A percentile compares a stretch with the other conserved stretches of the same genome.
Conservation (phyloP, 148 eudicot species). For the Linanthus parryae region DNA sequence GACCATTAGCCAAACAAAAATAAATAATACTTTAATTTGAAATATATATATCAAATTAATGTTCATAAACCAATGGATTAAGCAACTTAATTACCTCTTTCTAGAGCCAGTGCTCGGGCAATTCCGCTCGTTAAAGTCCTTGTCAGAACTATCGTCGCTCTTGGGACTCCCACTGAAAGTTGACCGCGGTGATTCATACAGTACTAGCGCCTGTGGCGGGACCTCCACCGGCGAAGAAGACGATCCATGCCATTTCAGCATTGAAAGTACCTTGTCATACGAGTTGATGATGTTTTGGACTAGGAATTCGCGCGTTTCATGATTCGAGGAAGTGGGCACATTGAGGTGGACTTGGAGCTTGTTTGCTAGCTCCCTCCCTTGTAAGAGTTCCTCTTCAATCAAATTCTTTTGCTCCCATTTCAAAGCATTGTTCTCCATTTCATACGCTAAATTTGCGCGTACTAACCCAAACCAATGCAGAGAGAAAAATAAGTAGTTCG, state of each 20-base stretch:
- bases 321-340: conserved; percentile 14
- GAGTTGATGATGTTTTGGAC: conserved; percentile 23
- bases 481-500: neutral
- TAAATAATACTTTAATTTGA: too few relatives aligned
- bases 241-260: conserved; percentile 14
- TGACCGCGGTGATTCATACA: conserved; percentile 1
- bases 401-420: conserved; percentile 14
- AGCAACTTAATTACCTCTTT: conserved; percentile 10
- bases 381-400: conserved; percentile 23
- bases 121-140: conserved; percentile 1
- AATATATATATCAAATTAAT: too few relatives aligned
- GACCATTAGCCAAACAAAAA: too few relatives aligned
- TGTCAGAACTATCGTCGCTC: conserved; percentile 2
- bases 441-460: neutral
- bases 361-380: conserved; percentile 33
- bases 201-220: neutral
- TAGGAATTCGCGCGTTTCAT: conserved; percentile 18
- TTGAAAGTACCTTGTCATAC: conserved; percentile 22
- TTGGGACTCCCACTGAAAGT: conserved; percentile 9
- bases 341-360: conserved; percentile 36
- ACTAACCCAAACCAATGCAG: too few relatives aligned
- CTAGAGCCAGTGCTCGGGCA: neutral
- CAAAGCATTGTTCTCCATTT: conserved; percentile 20
- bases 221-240: neutral
- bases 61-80: too few relatives aligned